A percentile compares a stretch with the other conserved stretches of the same genome.
Evolutionary conservation across 352 stramenopile genomes (phyloP).

Genomic region (Peronospora destructor): DNA sequence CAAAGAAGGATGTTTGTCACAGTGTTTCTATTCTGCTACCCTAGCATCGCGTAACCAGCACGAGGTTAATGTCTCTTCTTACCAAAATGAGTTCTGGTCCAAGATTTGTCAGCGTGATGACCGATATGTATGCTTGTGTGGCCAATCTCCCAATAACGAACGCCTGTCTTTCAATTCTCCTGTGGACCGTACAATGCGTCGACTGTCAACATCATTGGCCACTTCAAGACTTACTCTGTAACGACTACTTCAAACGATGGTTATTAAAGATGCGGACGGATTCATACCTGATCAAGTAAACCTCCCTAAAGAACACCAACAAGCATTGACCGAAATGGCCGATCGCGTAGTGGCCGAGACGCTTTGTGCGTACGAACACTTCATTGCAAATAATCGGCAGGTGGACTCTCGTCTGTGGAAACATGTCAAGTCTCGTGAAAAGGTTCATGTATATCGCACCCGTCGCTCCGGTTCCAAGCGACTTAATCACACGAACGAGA

Average conservation of each 20-base stretch:
- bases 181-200: background rate
- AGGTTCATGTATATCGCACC: slow-evolving; percentile 50
- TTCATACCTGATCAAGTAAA: slow-evolving; percentile 21
- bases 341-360: slow-evolving; percentile 56
- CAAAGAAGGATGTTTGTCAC: slow-evolving; percentile 8
- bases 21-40: slow-evolving; percentile 14
- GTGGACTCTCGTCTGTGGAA: slow-evolving; percentile 46
- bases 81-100: slow-evolving; percentile 3
- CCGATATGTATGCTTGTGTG: background rate
- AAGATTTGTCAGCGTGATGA: slow-evolving; percentile 16
- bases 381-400: slow-evolving; percentile 35
- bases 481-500: slow-evolving; percentile 19
- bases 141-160: slow-evolving; percentile 10
- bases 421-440: slow-evolving; percentile 47
- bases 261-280: slow-evolving; percentile 20
- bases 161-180: slow-evolving; percentile 1
- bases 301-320: slow-evolving; percentile 35
- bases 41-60: slow-evolving; percentile 3
- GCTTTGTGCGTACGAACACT: slow-evolving; percentile 43
- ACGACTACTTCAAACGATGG: slow-evolving; percentile 7
- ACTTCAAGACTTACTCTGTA: slow-evolving; percentile 26
- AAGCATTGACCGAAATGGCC: slow-evolving; percentile 40
- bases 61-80: slow-evolving; percentile 3
- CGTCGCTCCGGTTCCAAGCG: slow-evolving; percentile 29
- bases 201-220: slow-evolving; percentile 9